Conservation (phyloP, 257 asterid species). For the Salvia miltiorrhiza region DNA sequence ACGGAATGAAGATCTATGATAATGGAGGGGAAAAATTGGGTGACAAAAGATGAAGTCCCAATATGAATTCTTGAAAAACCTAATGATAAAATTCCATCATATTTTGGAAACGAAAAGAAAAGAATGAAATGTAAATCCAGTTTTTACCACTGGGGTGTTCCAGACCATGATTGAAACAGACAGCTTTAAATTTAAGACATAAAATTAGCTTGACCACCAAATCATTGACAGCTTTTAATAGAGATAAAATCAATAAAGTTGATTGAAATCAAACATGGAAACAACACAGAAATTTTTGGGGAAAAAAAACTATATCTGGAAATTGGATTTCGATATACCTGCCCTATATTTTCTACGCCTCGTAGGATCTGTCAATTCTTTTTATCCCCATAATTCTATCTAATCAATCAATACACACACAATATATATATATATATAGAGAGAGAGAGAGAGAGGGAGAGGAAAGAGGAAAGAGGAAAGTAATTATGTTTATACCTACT, state of each 20-base stretch:
- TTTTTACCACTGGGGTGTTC: background rate
- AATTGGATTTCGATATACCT: constrained; percentile 38
- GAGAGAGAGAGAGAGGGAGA: background rate
- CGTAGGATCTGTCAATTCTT: constrained; percentile 37
- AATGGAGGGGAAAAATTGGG: too few relatives aligned
- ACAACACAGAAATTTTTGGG: background rate
- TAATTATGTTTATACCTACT: constrained; percentile 1
- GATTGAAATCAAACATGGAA: constrained; percentile 31
- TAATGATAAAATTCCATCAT: background rate
- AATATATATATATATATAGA: background rate
- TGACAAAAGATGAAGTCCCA: background rate
- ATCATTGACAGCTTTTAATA: constrained; percentile 46
- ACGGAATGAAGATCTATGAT: background rate
- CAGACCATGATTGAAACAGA: constrained; percentile 33
- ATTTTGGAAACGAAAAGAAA: background rate
- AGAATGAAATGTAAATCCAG: background rate
- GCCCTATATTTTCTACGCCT: constrained; percentile 23
- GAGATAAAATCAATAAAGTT: constrained; percentile 27
- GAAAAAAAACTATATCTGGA: constrained; percentile 36
- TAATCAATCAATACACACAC: background rate
- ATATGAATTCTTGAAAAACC: background rate
- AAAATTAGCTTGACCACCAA: constrained; percentile 37
- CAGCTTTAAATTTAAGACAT: constrained; percentile 31
- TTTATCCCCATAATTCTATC: background rate
- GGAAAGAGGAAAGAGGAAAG: too few relatives aligned